A percentile compares a stretch with the other conserved stretches of the same genome.
phyloP scores from a whole-genome alignment of 176 grass and related monocot genomes.

The Aechmea fasciata region DNA sequence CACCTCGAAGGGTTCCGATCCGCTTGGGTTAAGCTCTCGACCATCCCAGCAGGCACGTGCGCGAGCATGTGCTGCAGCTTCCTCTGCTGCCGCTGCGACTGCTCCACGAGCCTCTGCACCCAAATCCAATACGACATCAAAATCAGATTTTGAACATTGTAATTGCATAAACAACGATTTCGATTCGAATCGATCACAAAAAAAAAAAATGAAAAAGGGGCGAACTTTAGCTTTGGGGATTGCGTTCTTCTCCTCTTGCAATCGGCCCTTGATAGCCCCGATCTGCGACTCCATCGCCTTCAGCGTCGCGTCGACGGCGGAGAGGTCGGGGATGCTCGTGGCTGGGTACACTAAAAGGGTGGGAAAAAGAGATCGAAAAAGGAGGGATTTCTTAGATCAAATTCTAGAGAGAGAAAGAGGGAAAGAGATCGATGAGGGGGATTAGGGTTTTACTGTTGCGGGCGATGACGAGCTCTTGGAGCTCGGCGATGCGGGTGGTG shows the following conservation, averaged over 20 bases:
- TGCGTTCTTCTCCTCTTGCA: slow-evolving; percentile 71
- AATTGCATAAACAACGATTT: neutral
- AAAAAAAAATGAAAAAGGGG: slow-evolving; percentile 9
- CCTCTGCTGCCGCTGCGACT: slow-evolving; percentile 51
- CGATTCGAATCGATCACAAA: neutral
- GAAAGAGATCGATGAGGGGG: neutral
- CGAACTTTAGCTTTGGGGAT: slow-evolving; percentile 91
- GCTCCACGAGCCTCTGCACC: slow-evolving; percentile 57
- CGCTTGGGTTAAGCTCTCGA: slow-evolving; percentile 18
- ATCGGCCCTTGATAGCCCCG: slow-evolving; percentile 38
- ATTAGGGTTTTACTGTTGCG: slow-evolving; percentile 69
- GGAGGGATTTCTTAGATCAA: neutral
- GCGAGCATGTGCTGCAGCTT: slow-evolving; percentile 77
- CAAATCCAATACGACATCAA: neutral
- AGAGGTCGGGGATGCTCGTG: slow-evolving; percentile 47
- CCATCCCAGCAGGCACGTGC: slow-evolving; percentile 57
- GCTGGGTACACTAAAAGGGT: slow-evolving; percentile 50
- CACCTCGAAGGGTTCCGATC: slow-evolving; percentile 38
- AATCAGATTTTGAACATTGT: neutral
- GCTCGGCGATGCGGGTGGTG: slow-evolving; percentile 48
- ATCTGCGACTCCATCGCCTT: slow-evolving; percentile 77
- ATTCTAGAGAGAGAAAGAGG: neutral
- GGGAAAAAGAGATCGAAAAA: neutral
- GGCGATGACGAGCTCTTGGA: slow-evolving; percentile 78
- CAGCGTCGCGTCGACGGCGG: slow-evolving; percentile 46